Percentiles rank a stretch among this genome's conserved stretches.
Evolutionary conservation across 441 rosid genomes (phyloP).

Genomic region (Croton setiger): DNA sequence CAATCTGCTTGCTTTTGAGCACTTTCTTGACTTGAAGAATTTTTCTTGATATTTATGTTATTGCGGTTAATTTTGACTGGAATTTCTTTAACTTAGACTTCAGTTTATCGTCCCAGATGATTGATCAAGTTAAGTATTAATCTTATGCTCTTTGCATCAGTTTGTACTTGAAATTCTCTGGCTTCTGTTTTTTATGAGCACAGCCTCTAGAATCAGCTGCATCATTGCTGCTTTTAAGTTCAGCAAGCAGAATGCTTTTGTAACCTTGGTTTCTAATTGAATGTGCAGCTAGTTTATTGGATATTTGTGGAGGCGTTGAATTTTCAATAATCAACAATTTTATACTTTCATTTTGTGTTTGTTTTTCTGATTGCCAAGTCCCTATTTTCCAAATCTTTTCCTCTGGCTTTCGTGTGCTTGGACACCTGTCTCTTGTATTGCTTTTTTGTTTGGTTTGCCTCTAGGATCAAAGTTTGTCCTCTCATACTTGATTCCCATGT

Average conservation of each 20-base stretch:
- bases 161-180: background rate
- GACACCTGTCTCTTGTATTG: background rate
- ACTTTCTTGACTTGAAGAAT: background rate
- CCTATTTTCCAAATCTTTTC: background rate
- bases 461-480: background rate
- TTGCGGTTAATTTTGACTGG: background rate
- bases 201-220: background rate
- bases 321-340: background rate
- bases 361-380: background rate
- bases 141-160: background rate
- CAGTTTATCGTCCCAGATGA: background rate
- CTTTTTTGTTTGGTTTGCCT: background rate
- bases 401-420: background rate
- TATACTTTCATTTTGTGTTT: background rate
- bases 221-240: background rate
- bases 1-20: background rate
- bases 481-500: constrained; percentile 9
- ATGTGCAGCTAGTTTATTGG: background rate
- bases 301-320: background rate
- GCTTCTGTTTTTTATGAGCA: background rate
- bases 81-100: background rate
- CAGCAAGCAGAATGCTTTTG: background rate
- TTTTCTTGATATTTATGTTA: background rate
- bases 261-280: background rate
- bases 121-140: background rate